These are phyloP conservation scores for Hyphopichia pseudoburtonii DNA, from an alignment of 1,139 yeast genomes.

Conservation along the genomic window DNA sequence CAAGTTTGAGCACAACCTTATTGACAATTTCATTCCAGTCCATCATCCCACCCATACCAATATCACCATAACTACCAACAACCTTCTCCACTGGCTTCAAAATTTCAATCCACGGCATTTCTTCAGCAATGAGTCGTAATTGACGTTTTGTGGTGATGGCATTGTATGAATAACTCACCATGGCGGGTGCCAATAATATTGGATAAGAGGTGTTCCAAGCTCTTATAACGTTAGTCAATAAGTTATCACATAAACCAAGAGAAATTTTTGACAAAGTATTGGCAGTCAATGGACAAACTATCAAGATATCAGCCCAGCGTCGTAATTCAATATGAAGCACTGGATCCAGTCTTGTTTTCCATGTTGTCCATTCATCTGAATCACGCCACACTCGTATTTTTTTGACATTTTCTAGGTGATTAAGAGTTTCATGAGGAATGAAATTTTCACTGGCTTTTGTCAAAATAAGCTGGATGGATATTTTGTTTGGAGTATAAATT, in stretches of 20 bases:
- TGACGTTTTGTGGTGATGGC: conserved; percentile 87
- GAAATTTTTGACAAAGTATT: conserved; percentile 89
- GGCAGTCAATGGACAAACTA: conserved; percentile 88
- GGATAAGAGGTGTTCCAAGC: conserved; percentile 95
- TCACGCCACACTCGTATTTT: conserved; percentile 81
- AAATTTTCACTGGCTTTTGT: conserved; percentile 85
- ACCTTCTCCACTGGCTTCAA: conserved; percentile 92
- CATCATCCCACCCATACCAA: conserved; percentile 94
- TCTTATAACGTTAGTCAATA: conserved; percentile 81
- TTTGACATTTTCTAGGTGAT: conserved; percentile 33
- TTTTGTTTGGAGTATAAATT: conserved; percentile 70
- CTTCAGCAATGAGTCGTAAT: conserved; percentile 69
- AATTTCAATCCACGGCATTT: conserved; percentile 89
- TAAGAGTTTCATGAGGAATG: conserved; percentile 57
- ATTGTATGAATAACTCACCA: conserved; percentile 89
- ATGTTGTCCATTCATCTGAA: conserved; percentile 86
- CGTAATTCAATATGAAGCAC: conserved; percentile 90
- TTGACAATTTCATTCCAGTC: conserved; percentile 90
- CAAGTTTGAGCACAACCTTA: conserved; percentile 74
- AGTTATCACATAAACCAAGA: conserved; percentile 84
- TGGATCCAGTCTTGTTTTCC: conserved; percentile 86
- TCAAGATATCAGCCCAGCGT: conserved; percentile 91
- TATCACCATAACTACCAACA: conserved; percentile 89
- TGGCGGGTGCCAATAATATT: conserved; percentile 85
- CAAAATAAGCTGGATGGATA: conserved; percentile 76